phyloP scores from a whole-genome alignment of 441 rosid species.

The Pelargonium citronellum region DNA sequence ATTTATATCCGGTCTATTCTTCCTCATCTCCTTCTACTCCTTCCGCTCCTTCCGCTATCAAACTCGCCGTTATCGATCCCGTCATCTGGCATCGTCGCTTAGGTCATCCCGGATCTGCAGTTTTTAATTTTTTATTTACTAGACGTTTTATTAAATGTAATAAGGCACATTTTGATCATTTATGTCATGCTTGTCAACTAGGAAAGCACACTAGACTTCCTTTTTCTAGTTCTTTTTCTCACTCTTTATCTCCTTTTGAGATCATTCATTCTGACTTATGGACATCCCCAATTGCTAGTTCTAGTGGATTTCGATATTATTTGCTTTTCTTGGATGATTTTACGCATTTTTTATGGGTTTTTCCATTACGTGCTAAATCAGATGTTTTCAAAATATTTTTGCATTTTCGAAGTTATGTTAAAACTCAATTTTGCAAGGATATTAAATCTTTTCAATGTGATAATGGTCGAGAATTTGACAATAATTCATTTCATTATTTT shows the following conservation, averaged over 20 bases:
- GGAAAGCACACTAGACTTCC: not conserved
- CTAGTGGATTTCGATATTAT: not conserved
- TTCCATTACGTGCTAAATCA: not conserved
- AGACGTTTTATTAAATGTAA: not conserved
- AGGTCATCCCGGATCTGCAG: not conserved
- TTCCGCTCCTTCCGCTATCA: not conserved
- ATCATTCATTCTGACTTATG: not conserved
- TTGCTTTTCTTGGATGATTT: not conserved
- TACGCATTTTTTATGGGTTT: not conserved
- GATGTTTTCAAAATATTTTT: too few relatives aligned
- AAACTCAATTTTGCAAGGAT: not conserved
- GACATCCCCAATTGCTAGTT: not conserved
- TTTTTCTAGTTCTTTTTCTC: not conserved
- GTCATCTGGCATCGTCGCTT: not conserved
- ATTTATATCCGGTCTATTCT: not conserved
- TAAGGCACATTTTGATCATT: not conserved
- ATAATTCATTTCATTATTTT: too few relatives aligned
- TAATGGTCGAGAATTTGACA: not conserved
- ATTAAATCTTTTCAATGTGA: not conserved
- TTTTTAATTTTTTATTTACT: not conserved
- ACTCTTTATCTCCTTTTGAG: not conserved
- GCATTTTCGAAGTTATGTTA: too few relatives aligned
- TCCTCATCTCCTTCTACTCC: not conserved
- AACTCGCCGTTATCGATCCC: not conserved
- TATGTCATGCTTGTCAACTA: not conserved